phyloP scores from a whole-genome alignment of 371 early-diverging fungal species.

The Dichotomocladium elegans region DNA sequence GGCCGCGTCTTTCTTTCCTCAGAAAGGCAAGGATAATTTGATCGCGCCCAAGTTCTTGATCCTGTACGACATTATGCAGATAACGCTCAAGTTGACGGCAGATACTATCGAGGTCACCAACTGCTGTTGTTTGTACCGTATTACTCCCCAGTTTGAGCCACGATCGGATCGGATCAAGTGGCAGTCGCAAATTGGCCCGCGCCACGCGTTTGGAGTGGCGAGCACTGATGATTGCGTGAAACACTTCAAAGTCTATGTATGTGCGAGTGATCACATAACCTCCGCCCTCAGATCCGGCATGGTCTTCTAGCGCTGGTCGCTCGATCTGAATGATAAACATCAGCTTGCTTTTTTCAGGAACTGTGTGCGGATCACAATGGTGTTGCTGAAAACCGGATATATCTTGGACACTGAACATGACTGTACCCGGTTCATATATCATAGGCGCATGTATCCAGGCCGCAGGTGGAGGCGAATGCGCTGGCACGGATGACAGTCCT shows the following conservation, averaged over 20 bases:
- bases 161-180: slow-evolving; percentile 27
- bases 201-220: slow-evolving; percentile 25
- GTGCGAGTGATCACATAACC: slow-evolving; percentile 47
- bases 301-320: slow-evolving; percentile 27
- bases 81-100: slow-evolving; percentile 28
- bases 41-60: slow-evolving; percentile 37
- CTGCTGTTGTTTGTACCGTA: not conserved
- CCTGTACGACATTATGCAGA: slow-evolving; percentile 30
- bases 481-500: not conserved
- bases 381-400: no score
- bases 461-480: not conserved
- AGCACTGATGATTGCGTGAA: slow-evolving; percentile 31
- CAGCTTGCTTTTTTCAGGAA: slow-evolving; percentile 19
- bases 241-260: slow-evolving; percentile 41
- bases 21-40: slow-evolving; percentile 32
- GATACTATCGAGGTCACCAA: slow-evolving; percentile 13
- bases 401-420: slow-evolving; percentile 44
- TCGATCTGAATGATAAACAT: slow-evolving; percentile 47
- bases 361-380: no score
- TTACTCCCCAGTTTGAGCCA: slow-evolving; percentile 29
- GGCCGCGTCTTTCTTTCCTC: slow-evolving; percentile 31
- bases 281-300: slow-evolving; percentile 40
- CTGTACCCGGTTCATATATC: slow-evolving; percentile 34
- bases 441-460: slow-evolving; percentile 7
- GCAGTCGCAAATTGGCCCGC: slow-evolving; percentile 26